phyloP scores from a whole-genome alignment of 78 protist genomes.

The Anaeramoeba flamelloides region DNA sequence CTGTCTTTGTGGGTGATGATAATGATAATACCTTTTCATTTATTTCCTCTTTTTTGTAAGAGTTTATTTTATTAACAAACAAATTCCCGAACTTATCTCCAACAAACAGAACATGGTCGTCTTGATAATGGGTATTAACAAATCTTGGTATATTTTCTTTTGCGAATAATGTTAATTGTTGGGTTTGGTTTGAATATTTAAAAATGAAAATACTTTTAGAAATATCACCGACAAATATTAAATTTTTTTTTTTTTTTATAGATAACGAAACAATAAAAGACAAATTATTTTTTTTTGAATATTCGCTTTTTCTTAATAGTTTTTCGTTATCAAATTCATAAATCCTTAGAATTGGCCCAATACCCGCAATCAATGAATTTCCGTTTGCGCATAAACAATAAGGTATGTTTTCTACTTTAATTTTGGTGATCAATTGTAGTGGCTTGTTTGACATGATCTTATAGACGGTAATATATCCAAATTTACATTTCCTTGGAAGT shows the following conservation, averaged over 20 bases:
- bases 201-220: background rate
- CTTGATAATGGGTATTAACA: background rate
- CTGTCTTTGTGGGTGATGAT: background rate
- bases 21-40: background rate
- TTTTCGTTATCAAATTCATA: background rate
- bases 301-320: background rate
- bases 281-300: too few relatives aligned
- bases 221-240: background rate
- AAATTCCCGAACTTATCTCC: background rate
- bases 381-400: background rate
- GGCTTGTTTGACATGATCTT: too few relatives aligned
- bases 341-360: background rate
- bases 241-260: background rate
- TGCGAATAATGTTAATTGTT: background rate
- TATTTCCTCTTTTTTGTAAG: background rate
- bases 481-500: too few relatives aligned
- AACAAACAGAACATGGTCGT: background rate
- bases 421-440: background rate
- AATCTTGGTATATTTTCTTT: background rate
- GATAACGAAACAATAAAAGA: background rate
- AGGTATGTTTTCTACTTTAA: background rate
- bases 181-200: background rate
- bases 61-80: background rate
- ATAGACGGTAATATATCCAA: too few relatives aligned
- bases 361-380: background rate